Conservation (phyloP, 2,329 filamentous ascomycete genomes). For the Neobulgaria alba region DNA sequence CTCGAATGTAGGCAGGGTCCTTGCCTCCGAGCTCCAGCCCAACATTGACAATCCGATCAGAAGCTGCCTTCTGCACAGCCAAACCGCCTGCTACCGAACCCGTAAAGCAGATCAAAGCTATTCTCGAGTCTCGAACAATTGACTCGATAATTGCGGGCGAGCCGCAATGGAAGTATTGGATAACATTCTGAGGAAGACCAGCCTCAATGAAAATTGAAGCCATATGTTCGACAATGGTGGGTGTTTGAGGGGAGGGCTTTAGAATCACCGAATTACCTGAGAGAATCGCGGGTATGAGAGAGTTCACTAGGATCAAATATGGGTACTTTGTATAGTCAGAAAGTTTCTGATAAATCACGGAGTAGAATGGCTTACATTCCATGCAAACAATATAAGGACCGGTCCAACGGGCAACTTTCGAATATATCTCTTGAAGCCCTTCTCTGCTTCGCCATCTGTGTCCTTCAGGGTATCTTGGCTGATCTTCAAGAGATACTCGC, state of each 20-base stretch:
- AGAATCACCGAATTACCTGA: conserved; percentile 86
- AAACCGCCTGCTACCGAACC: conserved; percentile 84
- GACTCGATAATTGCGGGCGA: conserved; percentile 68
- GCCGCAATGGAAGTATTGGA: conserved; percentile 89
- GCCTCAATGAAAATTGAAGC: conserved; percentile 68
- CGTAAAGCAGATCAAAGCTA: conserved; percentile 84
- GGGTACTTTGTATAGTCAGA: conserved; percentile 58
- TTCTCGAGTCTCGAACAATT: conserved; percentile 66
- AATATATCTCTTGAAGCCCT: conserved; percentile 85
- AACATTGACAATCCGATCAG: conserved; percentile 76
- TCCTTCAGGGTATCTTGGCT: conserved; percentile 71
- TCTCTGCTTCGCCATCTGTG: conserved; percentile 72
- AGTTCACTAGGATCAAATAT: conserved; percentile 89
- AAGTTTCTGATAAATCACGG: neutral
- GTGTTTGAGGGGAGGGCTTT: conserved; percentile 92
- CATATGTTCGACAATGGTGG: conserved; percentile 81
- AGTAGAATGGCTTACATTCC: conserved; percentile 62
- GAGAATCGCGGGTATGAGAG: conserved; percentile 81
- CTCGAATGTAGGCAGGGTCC: conserved; percentile 82
- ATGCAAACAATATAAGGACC: conserved; percentile 83
- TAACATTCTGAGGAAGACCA: conserved; percentile 72
- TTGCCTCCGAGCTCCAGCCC: conserved; percentile 91
- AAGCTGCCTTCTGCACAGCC: conserved; percentile 74
- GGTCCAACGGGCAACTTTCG: conserved; percentile 82
- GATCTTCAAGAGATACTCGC: conserved; percentile 78